Conservation (phyloP, 805 yeast species). For the Kodamaea nitidulidarum region DNA sequence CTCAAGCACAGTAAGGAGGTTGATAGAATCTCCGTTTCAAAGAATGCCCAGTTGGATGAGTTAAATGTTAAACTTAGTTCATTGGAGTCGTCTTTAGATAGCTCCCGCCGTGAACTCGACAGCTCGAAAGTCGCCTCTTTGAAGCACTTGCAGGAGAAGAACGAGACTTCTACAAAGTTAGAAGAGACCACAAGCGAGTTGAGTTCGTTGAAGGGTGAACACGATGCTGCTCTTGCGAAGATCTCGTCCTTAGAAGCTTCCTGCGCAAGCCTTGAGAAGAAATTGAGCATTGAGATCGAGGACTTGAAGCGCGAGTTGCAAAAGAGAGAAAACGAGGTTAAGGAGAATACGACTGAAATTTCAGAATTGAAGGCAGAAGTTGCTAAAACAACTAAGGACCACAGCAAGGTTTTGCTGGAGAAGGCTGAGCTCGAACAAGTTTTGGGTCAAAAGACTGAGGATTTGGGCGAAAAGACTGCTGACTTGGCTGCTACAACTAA, state of each 20-base stretch:
- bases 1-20: constrained; percentile 24
- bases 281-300: no score
- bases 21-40: constrained; percentile 19
- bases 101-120: background rate
- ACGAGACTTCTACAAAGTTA: background rate
- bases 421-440: no score
- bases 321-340: no score
- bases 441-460: no score
- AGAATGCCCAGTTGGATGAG: constrained; percentile 19
- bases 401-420: no score
- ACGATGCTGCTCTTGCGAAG: background rate
- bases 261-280: background rate
- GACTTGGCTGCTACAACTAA: background rate
- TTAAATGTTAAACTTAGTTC: constrained; percentile 6
- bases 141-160: constrained; percentile 1
- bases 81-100: background rate
- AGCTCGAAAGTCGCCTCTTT: background rate
- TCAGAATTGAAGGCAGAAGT: no score
- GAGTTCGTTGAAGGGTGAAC: background rate
- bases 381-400: no score
- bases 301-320: no score
- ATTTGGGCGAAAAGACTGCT: no score
- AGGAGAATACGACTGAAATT: no score
- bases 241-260: background rate
- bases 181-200: background rate